Base-by-base conservation (phyloP, 2,329 filamentous ascomycete species). In the Orbilia blumenaviensis region DNA sequence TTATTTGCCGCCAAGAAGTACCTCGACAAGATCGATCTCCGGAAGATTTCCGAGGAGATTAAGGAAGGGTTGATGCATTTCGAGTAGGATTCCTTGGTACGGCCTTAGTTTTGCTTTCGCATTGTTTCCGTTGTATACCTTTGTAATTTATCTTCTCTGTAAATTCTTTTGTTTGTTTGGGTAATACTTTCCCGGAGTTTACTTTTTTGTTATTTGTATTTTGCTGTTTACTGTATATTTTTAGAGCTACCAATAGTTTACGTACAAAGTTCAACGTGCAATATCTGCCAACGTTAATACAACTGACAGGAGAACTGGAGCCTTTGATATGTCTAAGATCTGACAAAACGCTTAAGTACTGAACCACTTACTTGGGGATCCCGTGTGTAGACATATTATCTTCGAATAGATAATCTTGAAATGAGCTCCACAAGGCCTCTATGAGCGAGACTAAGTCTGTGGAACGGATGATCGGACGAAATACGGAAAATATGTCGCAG, bases 1-100 rank as follows among this genome's bases (percentile, higher is more conserved):
- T 79, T 88, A 6, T 89, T 88, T 81, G 85, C 83, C 18, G 83
- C 84, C 3, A 81, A 81, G 41, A 82, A 82, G 5, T 84, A 86
- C 83, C 34, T 87, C 42, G 80, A 80, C 23, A 75, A 85, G 56
- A 75, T 81, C 3, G 79, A 81, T 38, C 83, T 82, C 2, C 80
- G 83, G 77, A 78, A 74, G n/a, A 52, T 84, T 64, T 73, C 85
- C 0, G 75, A 80, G 16, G 81, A 81, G 32, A 61, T 78, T 46
- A 77, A 63, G 36, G 29, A 46, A 21, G n/a, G 42, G 3, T 68
- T 77, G 63, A 48, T 41, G 6, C 44, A 68, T 25, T 58, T 69
- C 46, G 48, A 27, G 12, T 69, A 61, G 54, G 58, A 32, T 18
- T 21, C 14, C 1, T 56, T 56, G n/a, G 52, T 23, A 38, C 16